A percentile compares a stretch with the other conserved stretches of the same genome.
Evolutionary conservation across 352 stramenopile species (phyloP).

Genomic region (Phytophthora pluvialis): DNA sequence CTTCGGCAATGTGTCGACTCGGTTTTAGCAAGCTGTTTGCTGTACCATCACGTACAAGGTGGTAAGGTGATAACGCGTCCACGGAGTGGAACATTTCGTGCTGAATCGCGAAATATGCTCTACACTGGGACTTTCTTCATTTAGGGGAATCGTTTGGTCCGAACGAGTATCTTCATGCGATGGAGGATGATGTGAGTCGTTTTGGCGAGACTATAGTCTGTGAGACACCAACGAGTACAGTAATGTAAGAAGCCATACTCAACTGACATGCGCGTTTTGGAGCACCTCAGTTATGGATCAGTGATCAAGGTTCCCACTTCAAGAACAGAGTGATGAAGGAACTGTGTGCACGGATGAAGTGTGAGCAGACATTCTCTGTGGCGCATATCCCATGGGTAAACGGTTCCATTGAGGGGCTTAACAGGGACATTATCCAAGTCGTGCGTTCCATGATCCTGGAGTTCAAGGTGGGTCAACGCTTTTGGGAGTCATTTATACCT

Average conservation of each 20-base stretch:
- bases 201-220: neutral
- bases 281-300: constrained; percentile 1
- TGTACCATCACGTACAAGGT: neutral
- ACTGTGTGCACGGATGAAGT: neutral
- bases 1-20: neutral
- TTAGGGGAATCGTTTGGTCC: neutral
- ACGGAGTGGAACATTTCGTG: neutral
- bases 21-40: neutral
- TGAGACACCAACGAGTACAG: neutral
- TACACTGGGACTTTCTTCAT: constrained; percentile 9
- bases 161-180: neutral
- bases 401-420: neutral
- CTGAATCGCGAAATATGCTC: neutral
- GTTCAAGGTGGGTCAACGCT: neutral
- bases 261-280: neutral
- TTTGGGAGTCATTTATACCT: too few relatives aligned
- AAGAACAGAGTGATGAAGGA: constrained; percentile 1
- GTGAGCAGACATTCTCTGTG: neutral
- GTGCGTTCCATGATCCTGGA: neutral
- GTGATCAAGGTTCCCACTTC: constrained; percentile 2
- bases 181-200: neutral
- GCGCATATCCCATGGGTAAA: neutral
- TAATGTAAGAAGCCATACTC: neutral
- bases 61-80: neutral
- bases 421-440: neutral